A percentile compares a stretch with the other conserved stretches of the same genome.
Conservation (phyloP, 2,329 filamentous ascomycete species). For the Penicillium crustosum region DNA sequence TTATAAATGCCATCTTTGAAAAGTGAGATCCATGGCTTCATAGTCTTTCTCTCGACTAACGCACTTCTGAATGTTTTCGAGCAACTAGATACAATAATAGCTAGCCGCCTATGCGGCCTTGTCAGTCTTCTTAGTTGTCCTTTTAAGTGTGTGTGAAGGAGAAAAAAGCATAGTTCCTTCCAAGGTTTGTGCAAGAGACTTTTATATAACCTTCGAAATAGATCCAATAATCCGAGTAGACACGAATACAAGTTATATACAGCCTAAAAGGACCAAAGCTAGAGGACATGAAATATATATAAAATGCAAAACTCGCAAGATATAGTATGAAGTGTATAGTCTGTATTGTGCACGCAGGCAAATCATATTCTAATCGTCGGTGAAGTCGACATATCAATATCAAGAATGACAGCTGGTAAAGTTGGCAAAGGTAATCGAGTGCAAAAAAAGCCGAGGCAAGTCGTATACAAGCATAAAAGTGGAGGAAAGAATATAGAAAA, state of each 20-base stretch:
- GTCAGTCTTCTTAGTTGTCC: too few species aligned
- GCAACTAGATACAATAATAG: neutral
- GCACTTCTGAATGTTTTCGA: neutral
- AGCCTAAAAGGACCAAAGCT: neutral
- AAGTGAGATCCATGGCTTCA: neutral
- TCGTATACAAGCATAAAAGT: neutral
- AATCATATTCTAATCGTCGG: neutral
- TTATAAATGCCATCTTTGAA: neutral
- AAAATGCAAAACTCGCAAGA: neutral
- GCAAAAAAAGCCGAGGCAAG: neutral
- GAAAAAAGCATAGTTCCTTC: too few species aligned
- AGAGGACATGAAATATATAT: neutral
- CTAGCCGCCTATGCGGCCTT: too few species aligned
- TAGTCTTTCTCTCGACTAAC: neutral
- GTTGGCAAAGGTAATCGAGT: neutral
- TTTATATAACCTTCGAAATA: neutral
- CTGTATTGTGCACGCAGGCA: neutral
- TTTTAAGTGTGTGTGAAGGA: too few species aligned
- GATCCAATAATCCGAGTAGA: neutral
- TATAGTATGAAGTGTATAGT: neutral
- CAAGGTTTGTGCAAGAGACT: too few species aligned
- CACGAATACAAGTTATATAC: neutral
- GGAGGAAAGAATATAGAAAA: too few species aligned
- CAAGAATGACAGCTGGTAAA: neutral
- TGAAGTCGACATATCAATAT: neutral